Percentiles rank a stretch among this genome's conserved stretches.
phyloP scores from a whole-genome alignment of 140 eudicot species.

The Senecio squalidus region DNA sequence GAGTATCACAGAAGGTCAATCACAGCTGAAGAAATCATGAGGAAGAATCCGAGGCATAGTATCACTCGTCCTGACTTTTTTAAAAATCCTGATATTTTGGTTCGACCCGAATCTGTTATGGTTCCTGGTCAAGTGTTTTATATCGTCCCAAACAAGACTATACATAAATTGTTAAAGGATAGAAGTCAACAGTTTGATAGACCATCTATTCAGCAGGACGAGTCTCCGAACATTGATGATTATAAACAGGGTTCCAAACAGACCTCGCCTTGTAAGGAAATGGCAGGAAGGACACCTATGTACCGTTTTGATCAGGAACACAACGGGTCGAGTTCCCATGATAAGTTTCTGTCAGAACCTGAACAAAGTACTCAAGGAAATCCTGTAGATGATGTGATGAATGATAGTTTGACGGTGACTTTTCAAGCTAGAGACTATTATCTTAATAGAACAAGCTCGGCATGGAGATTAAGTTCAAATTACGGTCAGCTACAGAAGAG shows the following conservation, averaged over 20 bases:
- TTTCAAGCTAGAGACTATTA: constrained; percentile 27
- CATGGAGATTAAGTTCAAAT: neutral
- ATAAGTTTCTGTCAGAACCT: neutral
- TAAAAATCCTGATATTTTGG: constrained; percentile 42
- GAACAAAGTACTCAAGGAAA: neutral
- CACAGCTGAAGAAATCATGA: constrained; percentile 55
- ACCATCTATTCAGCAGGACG: constrained; percentile 12
- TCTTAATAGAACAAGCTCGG: constrained; percentile 17
- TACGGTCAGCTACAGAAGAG: constrained; percentile 8
- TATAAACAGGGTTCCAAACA: neutral
- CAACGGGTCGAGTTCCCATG: constrained; percentile 16
- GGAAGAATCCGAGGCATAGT: constrained; percentile 58
- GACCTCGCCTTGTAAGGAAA: constrained; percentile 9
- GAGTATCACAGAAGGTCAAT: constrained; percentile 36
- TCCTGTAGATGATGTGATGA: constrained; percentile 5
- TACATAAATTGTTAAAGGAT: constrained; percentile 32
- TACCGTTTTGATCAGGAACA: constrained; percentile 14
- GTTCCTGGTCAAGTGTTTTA: constrained; percentile 61
- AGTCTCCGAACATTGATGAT: constrained; percentile 6
- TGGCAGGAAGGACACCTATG: constrained; percentile 44
- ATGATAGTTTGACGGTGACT: constrained; percentile 17
- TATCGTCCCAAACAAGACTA: constrained; percentile 48
- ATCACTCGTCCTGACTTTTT: constrained; percentile 62
- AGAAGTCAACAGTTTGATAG: constrained; percentile 17
- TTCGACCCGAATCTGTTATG: constrained; percentile 50